Evolutionary conservation across 805 yeast genomes (phyloP).

Genomic region (Wickerhamiella spandovensis): DNA sequence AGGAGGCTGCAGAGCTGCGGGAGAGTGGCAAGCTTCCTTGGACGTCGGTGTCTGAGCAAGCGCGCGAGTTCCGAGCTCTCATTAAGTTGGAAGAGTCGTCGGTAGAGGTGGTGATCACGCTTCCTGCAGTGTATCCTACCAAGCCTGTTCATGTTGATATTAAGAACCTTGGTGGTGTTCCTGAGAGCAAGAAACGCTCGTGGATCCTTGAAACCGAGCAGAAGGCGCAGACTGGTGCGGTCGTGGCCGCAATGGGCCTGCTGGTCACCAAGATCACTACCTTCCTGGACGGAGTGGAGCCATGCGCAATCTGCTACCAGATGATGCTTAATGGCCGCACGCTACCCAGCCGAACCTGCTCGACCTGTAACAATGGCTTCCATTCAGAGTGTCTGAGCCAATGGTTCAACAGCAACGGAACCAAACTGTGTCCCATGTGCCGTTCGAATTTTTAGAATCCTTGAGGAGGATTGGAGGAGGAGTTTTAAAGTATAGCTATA

Average conservation of each 20-base stretch:
- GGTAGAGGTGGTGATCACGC: constrained; percentile 39
- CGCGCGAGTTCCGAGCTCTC: constrained; percentile 15
- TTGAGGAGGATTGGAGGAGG: not conserved
- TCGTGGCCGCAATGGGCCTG: constrained; percentile 47
- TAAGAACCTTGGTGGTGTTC: constrained; percentile 77
- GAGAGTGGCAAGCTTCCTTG: constrained; percentile 1
- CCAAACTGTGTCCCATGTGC: constrained; percentile 90
- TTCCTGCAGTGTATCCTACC: constrained; percentile 64
- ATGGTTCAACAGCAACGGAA: constrained; percentile 93
- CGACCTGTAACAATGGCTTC: constrained; percentile 85
- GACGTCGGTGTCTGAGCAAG: constrained; percentile 9
- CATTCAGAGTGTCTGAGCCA: constrained; percentile 92
- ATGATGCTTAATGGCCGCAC: constrained; percentile 82
- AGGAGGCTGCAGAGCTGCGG: constrained; percentile 1
- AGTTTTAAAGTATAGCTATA: too few species aligned
- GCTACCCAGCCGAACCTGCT: constrained; percentile 76
- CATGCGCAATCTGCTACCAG: constrained; percentile 94
- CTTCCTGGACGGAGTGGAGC: constrained; percentile 84
- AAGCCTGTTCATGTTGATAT: constrained; percentile 53
- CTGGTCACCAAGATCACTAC: constrained; percentile 61
- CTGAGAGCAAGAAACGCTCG: constrained; percentile 85
- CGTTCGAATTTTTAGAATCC: constrained; percentile 32
- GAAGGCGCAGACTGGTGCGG: constrained; percentile 39
- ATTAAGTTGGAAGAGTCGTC: constrained; percentile 16
- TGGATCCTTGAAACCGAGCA: constrained; percentile 89